phyloP scores from a whole-genome alignment of 768 basidiomycete genomes.

The Pleurotus eryngii region DNA sequence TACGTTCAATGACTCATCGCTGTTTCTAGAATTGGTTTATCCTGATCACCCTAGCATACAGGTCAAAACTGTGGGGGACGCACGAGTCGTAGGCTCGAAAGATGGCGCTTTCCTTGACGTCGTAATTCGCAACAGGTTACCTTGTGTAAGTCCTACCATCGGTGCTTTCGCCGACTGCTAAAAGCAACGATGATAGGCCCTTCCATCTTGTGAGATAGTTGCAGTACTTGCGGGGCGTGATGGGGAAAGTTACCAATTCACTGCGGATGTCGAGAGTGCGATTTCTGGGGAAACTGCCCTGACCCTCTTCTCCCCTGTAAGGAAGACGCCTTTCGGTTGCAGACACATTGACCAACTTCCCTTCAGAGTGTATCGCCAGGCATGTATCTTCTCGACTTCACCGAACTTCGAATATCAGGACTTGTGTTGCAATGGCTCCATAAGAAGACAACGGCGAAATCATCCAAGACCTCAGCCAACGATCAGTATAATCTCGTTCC shows the following conservation, averaged over 20 bases:
- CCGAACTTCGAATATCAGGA: conserved; percentile 61
- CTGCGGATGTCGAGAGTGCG: conserved; percentile 37
- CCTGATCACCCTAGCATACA: conserved; percentile 69
- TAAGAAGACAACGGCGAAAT: conserved; percentile 19
- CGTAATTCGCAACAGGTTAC: conserved; percentile 60
- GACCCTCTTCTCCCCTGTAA: conserved; percentile 69
- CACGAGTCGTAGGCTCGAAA: conserved; percentile 49
- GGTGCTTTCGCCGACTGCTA: background rate
- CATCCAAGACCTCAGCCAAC: conserved; percentile 19
- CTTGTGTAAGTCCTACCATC: conserved; percentile 57
- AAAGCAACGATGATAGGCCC: conserved; percentile 1
- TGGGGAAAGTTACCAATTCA: conserved; percentile 58
- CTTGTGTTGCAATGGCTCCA: conserved; percentile 67
- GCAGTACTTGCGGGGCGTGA: conserved; percentile 63
- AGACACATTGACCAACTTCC: background rate
- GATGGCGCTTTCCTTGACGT: conserved; percentile 67
- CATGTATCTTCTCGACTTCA: conserved; percentile 62
- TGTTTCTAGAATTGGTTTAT: conserved; percentile 54
- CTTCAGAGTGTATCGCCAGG: conserved; percentile 69
- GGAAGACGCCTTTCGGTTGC: conserved; percentile 19
- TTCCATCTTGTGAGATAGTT: conserved; percentile 56
- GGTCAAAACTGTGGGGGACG: conserved; percentile 43
- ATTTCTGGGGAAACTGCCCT: conserved; percentile 56
- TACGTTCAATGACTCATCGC: background rate
- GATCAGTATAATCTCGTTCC: conserved; percentile 26